A percentile compares a stretch with the other conserved stretches of the same genome.
These are phyloP conservation scores for Lophiostoma macrostomum DNA, from an alignment of 495 filamentous ascomycete genomes.

Conservation along the genomic window DNA sequence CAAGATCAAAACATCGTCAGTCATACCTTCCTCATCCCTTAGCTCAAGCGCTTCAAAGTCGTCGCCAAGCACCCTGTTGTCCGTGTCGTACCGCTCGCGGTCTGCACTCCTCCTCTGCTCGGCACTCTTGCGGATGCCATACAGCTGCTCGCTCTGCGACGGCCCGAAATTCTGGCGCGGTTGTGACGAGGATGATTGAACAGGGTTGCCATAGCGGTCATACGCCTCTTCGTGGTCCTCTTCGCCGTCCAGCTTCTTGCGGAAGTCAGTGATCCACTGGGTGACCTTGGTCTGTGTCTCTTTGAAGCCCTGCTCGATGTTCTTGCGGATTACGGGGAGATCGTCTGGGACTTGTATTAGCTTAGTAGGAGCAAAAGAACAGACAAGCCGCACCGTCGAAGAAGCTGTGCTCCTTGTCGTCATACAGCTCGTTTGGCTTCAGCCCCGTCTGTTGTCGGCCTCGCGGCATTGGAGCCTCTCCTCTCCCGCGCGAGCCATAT, in stretches of 20 bases:
- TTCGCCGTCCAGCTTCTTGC: constrained; percentile 86
- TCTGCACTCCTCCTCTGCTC: constrained; percentile 72
- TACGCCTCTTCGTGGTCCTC: constrained; percentile 59
- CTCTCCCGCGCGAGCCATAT: constrained; percentile 31
- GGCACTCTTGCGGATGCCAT: constrained; percentile 56
- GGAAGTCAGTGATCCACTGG: constrained; percentile 82
- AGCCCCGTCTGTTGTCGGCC: constrained; percentile 32
- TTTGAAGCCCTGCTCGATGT: constrained; percentile 88
- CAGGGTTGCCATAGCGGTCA: constrained; percentile 50
- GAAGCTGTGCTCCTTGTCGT: constrained; percentile 75
- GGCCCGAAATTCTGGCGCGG: constrained; percentile 43
- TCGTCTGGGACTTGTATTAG: constrained; percentile 59
- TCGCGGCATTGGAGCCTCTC: constrained; percentile 25
- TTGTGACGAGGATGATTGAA: constrained; percentile 40
- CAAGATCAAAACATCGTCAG: neutral
- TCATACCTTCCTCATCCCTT: constrained; percentile 68
- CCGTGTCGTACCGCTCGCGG: constrained; percentile 90
- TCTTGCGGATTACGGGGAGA: constrained; percentile 87
- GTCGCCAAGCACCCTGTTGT: constrained; percentile 82
- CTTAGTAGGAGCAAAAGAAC: neutral
- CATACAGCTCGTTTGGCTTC: constrained; percentile 44
- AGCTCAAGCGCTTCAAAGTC: constrained; percentile 89
- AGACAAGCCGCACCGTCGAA: constrained; percentile 63
- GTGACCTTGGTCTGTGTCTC: constrained; percentile 94
- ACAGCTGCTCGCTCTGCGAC: constrained; percentile 43